Base-by-base conservation (phyloP, 805 yeast genomes). In the Monosporozyma aquatica region DNA sequence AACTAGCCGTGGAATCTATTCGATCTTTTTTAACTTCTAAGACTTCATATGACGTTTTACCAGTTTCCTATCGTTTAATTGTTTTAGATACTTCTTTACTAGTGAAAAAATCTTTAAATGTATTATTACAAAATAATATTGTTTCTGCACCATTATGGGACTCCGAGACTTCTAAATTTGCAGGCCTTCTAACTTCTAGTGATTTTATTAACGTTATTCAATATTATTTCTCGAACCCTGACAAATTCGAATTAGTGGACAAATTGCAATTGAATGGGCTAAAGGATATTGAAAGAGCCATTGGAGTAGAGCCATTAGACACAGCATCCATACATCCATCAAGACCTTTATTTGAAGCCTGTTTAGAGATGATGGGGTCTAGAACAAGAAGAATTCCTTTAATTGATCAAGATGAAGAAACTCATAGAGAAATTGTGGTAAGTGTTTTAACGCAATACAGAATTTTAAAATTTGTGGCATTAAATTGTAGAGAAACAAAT, bases 141-240 rank as follows among this genome's bases (percentile, higher is more conserved):
- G 97, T 92, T 25, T 82, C 95, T 42, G 97, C 97, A 4, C 98
- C 99, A 3, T 69, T 92, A 41, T 92, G 99, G 99, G 85, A 90
- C 64, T 82, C 90, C 45, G 76, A 82, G 56, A 78, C 84, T 13
- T 83, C 95, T 13, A 73, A 83, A 55, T 92, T 92, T 69, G 97
- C 97, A 2, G 99, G 99, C 3, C 73, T 92, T 47, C 69, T 92
- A 54, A 92, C 97, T 4, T 79, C 95, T 14, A 76, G 84, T 32
- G 98, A 92, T 66, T 92, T 87, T 62, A 84, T 92, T 50, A 90
- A 92, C 54, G 97, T 90, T 42, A 87, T 92, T 47, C 95, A 87
- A 59, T 92, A 89, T 65, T 90, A 89, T 65, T 82, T 86, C 56
- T 92, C 86, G 54, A 75, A 76, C 53, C 95, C 96, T 0, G 95